phyloP scores from a whole-genome alignment of 2,329 filamentous ascomycete species.

The Dothideomycetidae sp. region DNA sequence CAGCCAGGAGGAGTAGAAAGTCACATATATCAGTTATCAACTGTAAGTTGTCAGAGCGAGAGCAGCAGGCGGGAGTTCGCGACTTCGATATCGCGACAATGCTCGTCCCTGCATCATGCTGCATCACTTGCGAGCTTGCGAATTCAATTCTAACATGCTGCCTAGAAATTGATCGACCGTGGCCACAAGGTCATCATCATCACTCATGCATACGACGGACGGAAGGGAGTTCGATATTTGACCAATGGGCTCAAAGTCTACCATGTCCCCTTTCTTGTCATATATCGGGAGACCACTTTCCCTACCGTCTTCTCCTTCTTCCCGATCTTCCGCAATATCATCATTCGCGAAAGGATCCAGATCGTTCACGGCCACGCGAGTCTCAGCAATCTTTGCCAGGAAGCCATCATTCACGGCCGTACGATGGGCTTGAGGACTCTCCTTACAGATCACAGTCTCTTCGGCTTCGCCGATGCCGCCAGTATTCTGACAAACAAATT shows the following conservation, averaged over 20 bases:
- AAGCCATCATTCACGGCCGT: slow-evolving; percentile 83
- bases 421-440: slow-evolving; percentile 95
- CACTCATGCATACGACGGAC: slow-evolving; percentile 83
- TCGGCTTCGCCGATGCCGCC: slow-evolving; percentile 89
- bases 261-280: slow-evolving; percentile 88
- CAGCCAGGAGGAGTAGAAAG: slow-evolving; percentile 93
- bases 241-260: slow-evolving; percentile 98
- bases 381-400: slow-evolving; percentile 82
- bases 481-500: slow-evolving; percentile 96
- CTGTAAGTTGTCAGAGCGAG: too few species aligned
- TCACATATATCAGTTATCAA: slow-evolving; percentile 95
- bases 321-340: slow-evolving; percentile 90
- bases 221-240: slow-evolving; percentile 84
- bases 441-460: slow-evolving; percentile 93
- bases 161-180: slow-evolving; percentile 79
- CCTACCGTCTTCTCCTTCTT: slow-evolving; percentile 98
- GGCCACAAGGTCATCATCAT: slow-evolving; percentile 98
- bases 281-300: slow-evolving; percentile 86
- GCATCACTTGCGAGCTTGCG: too few species aligned
- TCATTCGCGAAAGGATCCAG: slow-evolving; percentile 85
- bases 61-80: too few species aligned
- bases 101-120: too few species aligned
- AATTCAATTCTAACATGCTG: slow-evolving; percentile 4
- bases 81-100: too few species aligned
- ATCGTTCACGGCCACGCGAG: slow-evolving; percentile 97